Evolutionary conservation across 768 basidiomycete species (phyloP), one percentile per base, ranked within the genome.

Genomic region (Solioccasus polychromus): DNA sequence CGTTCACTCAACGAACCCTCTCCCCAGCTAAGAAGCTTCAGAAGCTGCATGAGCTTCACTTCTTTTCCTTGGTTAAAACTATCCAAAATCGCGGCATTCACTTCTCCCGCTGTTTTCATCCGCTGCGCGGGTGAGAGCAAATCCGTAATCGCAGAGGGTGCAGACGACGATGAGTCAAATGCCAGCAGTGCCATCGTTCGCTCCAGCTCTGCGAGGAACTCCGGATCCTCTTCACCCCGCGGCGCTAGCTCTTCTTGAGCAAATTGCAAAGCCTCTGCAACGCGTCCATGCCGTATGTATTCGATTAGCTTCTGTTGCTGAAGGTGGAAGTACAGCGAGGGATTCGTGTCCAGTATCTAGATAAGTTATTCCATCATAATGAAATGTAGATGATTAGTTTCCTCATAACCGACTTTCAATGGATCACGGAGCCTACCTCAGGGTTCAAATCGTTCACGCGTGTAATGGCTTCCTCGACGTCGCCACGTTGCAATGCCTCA

Each of bases 231-330:
- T 60, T 96, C 92, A 3, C 92, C 95, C 6, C 94, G 83, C 15
- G 92, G 93, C 5, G 96, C 96, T 10, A 99, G 75, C 64, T 98
- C 93, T 40, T 82, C 78, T 57, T 97, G 92, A 3, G 96, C 96
- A 71, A 98, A 99, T 43, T 79, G 71, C 38, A 99, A 70, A 1
- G 94, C 96, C 32, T 90, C 85, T 6, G 72, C 67, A 49, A 92
- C 80, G 23, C 79, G 78, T 29, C 88, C 86, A 41, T 85, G 79
- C 1, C 94, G 88, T 54, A 98, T 96, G 54, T 79, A 83, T 67
- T 99, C 96, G 63, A 98, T 98, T 30, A 99, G 73, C 58, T 87
- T 91, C 66, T 96, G 92, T 52, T 97, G 93, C 57, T 97, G 92
- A 10, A 99, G 78, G 58, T 90, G 91, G 68, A 99, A 99, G 64